Evolutionary conservation across 1,139 yeast species (phyloP).

Genomic region (Yamadazyma taylorii): DNA sequence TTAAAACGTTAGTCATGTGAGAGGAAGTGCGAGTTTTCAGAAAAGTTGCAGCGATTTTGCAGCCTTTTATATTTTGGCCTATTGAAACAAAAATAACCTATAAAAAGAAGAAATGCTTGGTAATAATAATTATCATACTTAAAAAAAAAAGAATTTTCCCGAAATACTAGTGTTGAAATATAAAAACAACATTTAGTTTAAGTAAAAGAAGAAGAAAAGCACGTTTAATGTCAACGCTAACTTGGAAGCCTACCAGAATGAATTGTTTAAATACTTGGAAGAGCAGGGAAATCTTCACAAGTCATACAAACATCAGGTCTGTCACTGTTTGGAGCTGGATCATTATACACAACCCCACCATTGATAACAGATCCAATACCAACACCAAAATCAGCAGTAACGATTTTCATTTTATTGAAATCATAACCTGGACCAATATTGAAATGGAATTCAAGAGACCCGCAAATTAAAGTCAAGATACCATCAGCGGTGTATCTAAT

Average conservation of each 20-base stretch:
- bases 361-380: slow-evolving; percentile 16
- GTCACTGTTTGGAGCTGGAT: slow-evolving; percentile 16
- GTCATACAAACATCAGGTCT: slow-evolving; percentile 18
- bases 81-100: too few relatives aligned
- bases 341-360: slow-evolving; percentile 19
- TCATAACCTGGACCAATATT: slow-evolving; percentile 22
- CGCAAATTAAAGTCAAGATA: slow-evolving; percentile 11
- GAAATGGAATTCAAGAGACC: slow-evolving; percentile 14
- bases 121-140: too few relatives aligned
- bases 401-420: slow-evolving; percentile 14
- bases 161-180: too few relatives aligned
- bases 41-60: too few relatives aligned
- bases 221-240: too few relatives aligned
- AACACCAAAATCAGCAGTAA: slow-evolving; percentile 17
- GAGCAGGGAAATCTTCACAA: slow-evolving; percentile 15
- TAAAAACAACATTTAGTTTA: too few relatives aligned
- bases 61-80: too few relatives aligned
- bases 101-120: too few relatives aligned
- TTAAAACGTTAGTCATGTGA: too few relatives aligned
- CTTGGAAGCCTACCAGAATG: neutral
- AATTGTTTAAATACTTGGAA: slow-evolving; percentile 3
- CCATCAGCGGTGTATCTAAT: slow-evolving; percentile 16
- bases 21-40: too few relatives aligned
- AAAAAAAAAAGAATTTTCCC: too few relatives aligned
- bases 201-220: neutral